Evolutionary conservation across 352 stramenopile species (phyloP), one percentile per base, ranked within the genome.

Genomic region (Phytophthora niederhauseri): DNA sequence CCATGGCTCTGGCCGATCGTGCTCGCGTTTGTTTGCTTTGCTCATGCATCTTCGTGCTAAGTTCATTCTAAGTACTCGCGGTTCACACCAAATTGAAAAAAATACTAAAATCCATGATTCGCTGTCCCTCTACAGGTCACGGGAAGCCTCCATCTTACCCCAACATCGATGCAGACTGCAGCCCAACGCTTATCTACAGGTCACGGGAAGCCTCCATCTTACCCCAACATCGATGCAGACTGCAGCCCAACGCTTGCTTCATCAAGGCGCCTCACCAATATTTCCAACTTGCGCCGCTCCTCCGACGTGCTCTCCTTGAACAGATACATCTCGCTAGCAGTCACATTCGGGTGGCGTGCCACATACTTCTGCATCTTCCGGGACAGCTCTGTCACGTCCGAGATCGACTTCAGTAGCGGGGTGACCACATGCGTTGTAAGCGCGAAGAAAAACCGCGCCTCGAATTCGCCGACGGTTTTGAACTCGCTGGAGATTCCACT

Each of bases 331-430:
- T 45, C 36, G 15, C 46, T 57, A 6, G 46, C 24, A 9, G 38
- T 12, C 7, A 73, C 62, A 2, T 63, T 67, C 12, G 62, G 62
- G 30, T 64, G 31, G 11, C 41, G 31, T 9, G 66, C 61, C 46
- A 66, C 58, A 41, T 78, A 78, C 22, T 72, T 57, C 36, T 68
- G 61, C 70, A 77, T 67, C 46, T 60, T 67, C 20, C 65, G 56
- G 4, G 66, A 46, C 4, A 77, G 57, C 24, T 65, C 56, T 24
- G 45, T 60, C n/a, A 54, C 31, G 34, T 71, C 56, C 28, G 55
- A 70, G 41, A 73, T 61, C 0, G 70, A 64, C 26, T 61, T 57
- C 2, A 77, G 46, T 6, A 77, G 46, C 7, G 70, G 70, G 0
- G 70, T 61, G 9, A 74, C 49, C 38, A 74, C 55, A 38, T 77